A percentile compares a stretch with the other conserved stretches of the same genome.
These are phyloP conservation scores for Nannochloris sp. DNA, from an alignment of 139 green algal species.

Conservation along the genomic window DNA sequence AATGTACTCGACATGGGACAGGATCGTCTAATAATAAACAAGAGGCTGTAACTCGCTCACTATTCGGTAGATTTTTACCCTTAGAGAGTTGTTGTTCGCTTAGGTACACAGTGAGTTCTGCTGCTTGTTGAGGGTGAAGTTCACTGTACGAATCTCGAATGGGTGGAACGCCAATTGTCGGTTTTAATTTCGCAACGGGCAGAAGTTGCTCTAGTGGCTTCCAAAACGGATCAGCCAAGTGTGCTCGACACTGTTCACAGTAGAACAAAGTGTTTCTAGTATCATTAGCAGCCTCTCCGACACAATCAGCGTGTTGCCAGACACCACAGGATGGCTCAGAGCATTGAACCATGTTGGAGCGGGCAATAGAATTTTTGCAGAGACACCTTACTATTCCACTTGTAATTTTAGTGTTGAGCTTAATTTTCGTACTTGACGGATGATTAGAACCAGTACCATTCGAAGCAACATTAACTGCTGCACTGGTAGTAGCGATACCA, in stretches of 20 bases:
- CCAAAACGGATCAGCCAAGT: constrained; percentile 68
- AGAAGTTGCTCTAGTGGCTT: constrained; percentile 36
- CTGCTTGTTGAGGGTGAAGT: constrained; percentile 19
- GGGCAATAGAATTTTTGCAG: constrained; percentile 20
- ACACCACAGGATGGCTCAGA: constrained; percentile 40
- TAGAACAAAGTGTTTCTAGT: constrained; percentile 18
- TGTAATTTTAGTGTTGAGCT: neutral
- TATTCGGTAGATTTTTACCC: neutral
- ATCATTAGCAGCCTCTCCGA: constrained; percentile 1
- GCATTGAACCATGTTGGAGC: constrained; percentile 56
- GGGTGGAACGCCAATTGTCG: neutral
- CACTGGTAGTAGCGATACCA: neutral
- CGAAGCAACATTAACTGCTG: no score
- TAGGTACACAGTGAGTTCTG: constrained; percentile 21
- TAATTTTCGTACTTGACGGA: no score
- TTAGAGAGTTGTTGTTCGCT: constrained; percentile 7
- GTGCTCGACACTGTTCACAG: constrained; percentile 49
- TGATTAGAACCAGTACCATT: no score
- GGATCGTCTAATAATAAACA: constrained; percentile 44
- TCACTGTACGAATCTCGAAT: neutral
- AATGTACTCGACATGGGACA: constrained; percentile 61
- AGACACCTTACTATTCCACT: constrained; percentile 42
- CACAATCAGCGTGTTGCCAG: constrained; percentile 64
- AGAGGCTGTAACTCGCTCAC: constrained; percentile 14
- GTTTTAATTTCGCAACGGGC: constrained; percentile 20